Conservation (phyloP, 371 early-diverging fungal genomes). For the Dichotomocladium elegans region DNA sequence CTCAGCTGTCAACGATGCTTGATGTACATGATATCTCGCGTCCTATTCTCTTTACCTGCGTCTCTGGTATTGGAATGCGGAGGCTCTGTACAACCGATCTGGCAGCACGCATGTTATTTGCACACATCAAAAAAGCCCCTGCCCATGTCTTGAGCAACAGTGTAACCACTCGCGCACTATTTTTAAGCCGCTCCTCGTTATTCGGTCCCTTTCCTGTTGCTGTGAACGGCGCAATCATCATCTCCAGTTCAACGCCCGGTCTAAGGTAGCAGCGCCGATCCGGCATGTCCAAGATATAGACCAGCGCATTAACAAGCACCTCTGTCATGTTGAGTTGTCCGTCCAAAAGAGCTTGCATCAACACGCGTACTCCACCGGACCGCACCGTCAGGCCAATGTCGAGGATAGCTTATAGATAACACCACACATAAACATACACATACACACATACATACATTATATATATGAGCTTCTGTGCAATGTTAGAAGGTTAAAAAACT, state of each 20-base stretch:
- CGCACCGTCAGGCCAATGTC: constrained; percentile 62
- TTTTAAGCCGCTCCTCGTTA: constrained; percentile 62
- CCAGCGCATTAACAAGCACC: constrained; percentile 59
- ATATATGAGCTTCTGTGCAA: no score
- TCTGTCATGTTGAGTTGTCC: constrained; percentile 66
- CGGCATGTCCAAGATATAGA: constrained; percentile 72
- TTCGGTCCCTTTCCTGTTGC: constrained; percentile 66
- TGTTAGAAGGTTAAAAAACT: no score
- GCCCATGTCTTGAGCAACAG: constrained; percentile 76
- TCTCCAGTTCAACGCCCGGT: constrained; percentile 75
- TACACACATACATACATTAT: background rate
- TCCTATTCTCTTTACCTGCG: constrained; percentile 43
- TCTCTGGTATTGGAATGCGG: constrained; percentile 71
- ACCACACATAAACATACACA: no score
- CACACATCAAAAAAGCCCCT: constrained; percentile 72
- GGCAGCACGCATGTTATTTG: constrained; percentile 69
- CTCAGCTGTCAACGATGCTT: background rate
- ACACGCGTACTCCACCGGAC: constrained; percentile 67
- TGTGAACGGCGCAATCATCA: constrained; percentile 73
- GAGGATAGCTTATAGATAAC: constrained; percentile 41
- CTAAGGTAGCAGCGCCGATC: constrained; percentile 62
- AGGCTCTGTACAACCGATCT: constrained; percentile 74
- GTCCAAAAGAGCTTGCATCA: constrained; percentile 71
- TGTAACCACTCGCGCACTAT: constrained; percentile 58
- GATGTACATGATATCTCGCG: background rate